phyloP scores from a whole-genome alignment of 176 grass and related monocot genomes.

The Triticum timopheevii region DNA sequence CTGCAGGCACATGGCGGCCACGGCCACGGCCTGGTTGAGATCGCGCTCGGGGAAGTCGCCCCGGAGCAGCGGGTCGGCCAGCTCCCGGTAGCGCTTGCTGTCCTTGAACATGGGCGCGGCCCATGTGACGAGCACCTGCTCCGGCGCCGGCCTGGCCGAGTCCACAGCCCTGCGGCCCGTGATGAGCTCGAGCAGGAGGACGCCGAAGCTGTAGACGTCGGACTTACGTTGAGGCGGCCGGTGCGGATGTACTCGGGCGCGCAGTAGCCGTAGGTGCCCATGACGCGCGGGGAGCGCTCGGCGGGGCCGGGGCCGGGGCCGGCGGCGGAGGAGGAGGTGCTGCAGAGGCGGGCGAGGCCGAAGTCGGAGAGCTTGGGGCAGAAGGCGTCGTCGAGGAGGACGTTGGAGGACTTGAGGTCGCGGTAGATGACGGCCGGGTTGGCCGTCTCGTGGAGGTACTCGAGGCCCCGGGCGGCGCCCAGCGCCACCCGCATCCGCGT shows the following conservation, averaged over 20 bases:
- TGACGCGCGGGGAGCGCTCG: constrained; percentile 32
- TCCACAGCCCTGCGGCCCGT: not conserved
- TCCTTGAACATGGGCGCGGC: constrained; percentile 22
- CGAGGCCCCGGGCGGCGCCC: not conserved
- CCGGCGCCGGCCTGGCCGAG: not conserved
- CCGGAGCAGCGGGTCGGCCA: not conserved
- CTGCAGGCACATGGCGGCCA: constrained; percentile 9
- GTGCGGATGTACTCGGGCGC: constrained; percentile 50
- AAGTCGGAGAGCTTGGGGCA: constrained; percentile 80
- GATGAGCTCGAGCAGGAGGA: not conserved
- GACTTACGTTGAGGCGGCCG: constrained; percentile 13
- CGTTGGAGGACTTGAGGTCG: constrained; percentile 22
- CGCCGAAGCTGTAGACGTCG: constrained; percentile 19
- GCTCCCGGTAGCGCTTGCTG: constrained; percentile 3
- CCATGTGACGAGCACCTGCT: constrained; percentile 14
- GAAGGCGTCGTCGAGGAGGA: constrained; percentile 1
- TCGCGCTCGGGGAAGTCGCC: not conserved
- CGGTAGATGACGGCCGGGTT: constrained; percentile 19
- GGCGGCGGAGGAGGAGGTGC: not conserved
- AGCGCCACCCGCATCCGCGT: constrained; percentile 5
- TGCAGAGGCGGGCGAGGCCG: constrained; percentile 69
- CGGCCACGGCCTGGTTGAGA: constrained; percentile 20
- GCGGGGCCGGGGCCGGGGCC: not conserved
- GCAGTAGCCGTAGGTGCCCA: constrained; percentile 73
- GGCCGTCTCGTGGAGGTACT: constrained; percentile 22